Conservation (phyloP, 1,139 yeast genomes). For the Debaryomycetaceae sp. region DNA sequence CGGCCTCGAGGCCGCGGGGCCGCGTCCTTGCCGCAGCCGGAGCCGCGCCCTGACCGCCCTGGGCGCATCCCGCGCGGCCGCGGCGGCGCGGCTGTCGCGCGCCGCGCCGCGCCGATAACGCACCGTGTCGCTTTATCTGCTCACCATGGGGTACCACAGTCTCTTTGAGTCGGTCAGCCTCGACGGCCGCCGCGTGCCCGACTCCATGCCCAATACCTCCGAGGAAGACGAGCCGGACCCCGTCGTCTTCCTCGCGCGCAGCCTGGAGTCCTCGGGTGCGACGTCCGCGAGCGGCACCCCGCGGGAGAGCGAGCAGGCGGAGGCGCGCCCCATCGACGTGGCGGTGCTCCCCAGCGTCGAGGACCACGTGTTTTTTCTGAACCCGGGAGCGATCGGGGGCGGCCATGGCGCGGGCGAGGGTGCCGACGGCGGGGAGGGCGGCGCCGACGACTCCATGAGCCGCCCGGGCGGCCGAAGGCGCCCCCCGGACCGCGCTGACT, state of each 20-base stretch:
- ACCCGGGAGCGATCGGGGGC: conserved; percentile 14
- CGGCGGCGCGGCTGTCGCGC: too few relatives aligned
- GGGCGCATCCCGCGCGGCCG: too few relatives aligned
- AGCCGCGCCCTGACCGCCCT: too few relatives aligned
- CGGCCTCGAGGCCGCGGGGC: too few relatives aligned
- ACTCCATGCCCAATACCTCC: conserved; percentile 16
- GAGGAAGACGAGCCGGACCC: conserved; percentile 22
- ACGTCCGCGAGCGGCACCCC: conserved; percentile 7
- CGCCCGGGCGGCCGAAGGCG: background rate
- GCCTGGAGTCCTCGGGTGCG: conserved; percentile 9
- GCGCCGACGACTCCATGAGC: background rate
- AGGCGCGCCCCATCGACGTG: conserved; percentile 9
- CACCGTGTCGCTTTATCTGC: too few relatives aligned
- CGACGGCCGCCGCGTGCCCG: conserved; percentile 10
- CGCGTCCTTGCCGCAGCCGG: too few relatives aligned
- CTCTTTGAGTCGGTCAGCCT: conserved; percentile 7
- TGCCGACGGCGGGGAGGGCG: background rate
- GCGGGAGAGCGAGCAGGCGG: conserved; percentile 6
- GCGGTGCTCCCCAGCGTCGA: conserved; percentile 10
- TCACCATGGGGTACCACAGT: too few relatives aligned
- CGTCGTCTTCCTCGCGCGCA: conserved; percentile 24
- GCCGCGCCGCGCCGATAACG: too few relatives aligned
- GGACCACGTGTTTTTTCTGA: conserved; percentile 19
- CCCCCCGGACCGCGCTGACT: too few relatives aligned
- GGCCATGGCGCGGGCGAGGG: background rate